Percentiles rank a stretch among this genome's conserved stretches.
Conservation (phyloP, 2,329 filamentous ascomycete genomes). For the Berkeleyomyces basicola region DNA sequence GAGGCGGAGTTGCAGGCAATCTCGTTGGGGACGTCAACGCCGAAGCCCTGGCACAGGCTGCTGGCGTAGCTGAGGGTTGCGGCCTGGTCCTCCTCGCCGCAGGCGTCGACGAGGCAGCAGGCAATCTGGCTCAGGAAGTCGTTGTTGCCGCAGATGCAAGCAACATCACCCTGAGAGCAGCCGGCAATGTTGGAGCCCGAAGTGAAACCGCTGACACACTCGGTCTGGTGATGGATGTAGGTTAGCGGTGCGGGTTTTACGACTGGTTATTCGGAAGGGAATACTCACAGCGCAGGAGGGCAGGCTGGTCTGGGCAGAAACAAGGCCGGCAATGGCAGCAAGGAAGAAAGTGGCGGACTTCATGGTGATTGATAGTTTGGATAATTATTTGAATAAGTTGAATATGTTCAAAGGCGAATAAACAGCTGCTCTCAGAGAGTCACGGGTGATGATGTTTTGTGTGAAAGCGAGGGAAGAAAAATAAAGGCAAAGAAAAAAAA, state of each 20-base stretch:
- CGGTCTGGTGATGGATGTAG: conserved; percentile 16
- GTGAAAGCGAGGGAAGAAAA: conserved; percentile 1
- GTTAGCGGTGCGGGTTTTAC: neutral
- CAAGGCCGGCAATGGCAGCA: conserved; percentile 20
- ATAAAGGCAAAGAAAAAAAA: conserved; percentile 1
- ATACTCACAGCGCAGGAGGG: conserved; percentile 25
- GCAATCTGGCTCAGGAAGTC: conserved; percentile 26
- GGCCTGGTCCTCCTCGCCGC: conserved; percentile 21
- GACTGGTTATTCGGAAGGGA: neutral
- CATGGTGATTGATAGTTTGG: conserved; percentile 19
- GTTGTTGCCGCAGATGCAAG: conserved; percentile 26
- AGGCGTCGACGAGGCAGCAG: conserved; percentile 25
- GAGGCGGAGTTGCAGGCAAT: conserved; percentile 22
- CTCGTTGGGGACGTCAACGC: conserved; percentile 22
- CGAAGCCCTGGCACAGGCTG: conserved; percentile 23
- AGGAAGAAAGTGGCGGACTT: conserved; percentile 21
- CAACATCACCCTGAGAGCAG: conserved; percentile 24
- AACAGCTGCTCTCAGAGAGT: neutral
- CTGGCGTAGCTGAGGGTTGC: conserved; percentile 24
- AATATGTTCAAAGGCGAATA: neutral
- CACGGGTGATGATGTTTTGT: neutral
- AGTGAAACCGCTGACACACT: conserved; percentile 22
- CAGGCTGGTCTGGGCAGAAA: conserved; percentile 21
- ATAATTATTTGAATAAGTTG: neutral
- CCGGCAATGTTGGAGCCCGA: conserved; percentile 22